Evolutionary conservation across 441 rosid species (phyloP).

Genomic region (Arabidopsis lyrata): DNA sequence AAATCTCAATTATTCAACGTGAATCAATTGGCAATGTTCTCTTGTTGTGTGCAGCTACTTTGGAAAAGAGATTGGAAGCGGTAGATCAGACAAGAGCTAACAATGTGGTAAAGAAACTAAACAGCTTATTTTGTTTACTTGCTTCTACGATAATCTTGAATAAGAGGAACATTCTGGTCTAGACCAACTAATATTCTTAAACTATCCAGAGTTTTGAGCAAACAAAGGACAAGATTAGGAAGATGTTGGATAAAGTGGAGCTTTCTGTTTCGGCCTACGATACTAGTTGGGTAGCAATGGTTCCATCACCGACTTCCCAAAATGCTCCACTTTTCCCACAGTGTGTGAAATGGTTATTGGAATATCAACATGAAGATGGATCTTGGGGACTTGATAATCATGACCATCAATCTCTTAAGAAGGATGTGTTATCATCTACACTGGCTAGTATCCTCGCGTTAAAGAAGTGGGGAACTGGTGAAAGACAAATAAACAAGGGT

Average conservation of each 20-base stretch:
- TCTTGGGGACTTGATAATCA: slow-evolving; percentile 74
- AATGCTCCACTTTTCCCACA: slow-evolving; percentile 69
- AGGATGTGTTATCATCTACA: slow-evolving; percentile 79
- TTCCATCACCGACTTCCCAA: slow-evolving; percentile 61
- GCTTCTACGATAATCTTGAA: background rate
- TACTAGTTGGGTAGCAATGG: slow-evolving; percentile 95
- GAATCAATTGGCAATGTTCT: slow-evolving; percentile 6
- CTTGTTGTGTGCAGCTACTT: slow-evolving; percentile 43
- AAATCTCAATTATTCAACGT: background rate
- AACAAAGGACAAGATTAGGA: slow-evolving; percentile 59
- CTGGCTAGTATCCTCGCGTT: slow-evolving; percentile 78
- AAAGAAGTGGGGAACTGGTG: slow-evolving; percentile 77
- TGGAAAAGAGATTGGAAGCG: slow-evolving; percentile 37
- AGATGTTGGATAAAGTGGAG: slow-evolving; percentile 65
- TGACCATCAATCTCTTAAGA: slow-evolving; percentile 51
- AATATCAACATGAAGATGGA: slow-evolving; percentile 76
- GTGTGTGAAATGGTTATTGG: slow-evolving; percentile 71
- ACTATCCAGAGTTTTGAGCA: slow-evolving; percentile 50
- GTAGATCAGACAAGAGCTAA: slow-evolving; percentile 37
- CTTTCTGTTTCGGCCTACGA: slow-evolving; percentile 80
- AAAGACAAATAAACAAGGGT: slow-evolving; percentile 71
- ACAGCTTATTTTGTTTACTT: slow-evolving; percentile 5
- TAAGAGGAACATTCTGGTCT: background rate
- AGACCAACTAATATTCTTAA: slow-evolving; percentile 22
- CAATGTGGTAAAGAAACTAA: slow-evolving; percentile 46